Evolutionary conservation across 345 rosid species (phyloP).

Genomic region (Syzygium oleosum): DNA sequence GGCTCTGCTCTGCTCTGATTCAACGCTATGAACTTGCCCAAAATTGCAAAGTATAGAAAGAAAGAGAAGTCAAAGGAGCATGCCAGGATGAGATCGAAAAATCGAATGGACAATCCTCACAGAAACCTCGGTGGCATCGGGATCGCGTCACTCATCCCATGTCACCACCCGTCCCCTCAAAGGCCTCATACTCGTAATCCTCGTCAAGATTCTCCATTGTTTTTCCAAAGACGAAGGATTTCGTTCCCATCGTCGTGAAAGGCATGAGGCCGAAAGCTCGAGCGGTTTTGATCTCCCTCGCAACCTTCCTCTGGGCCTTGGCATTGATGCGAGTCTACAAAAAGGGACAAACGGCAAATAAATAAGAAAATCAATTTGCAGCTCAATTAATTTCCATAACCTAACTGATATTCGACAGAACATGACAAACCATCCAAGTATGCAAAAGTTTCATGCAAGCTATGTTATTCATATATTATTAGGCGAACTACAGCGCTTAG

Average conservation of each 20-base stretch:
- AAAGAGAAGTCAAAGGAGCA: background rate
- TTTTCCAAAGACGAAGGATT: slow-evolving; percentile 51
- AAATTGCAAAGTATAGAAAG: background rate
- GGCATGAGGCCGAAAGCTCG: slow-evolving; percentile 92
- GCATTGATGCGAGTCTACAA: slow-evolving; percentile 80
- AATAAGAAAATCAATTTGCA: background rate
- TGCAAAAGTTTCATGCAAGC: background rate
- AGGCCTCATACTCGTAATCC: slow-evolving; percentile 44
- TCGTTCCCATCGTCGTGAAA: slow-evolving; percentile 91
- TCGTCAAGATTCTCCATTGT: slow-evolving; percentile 51
- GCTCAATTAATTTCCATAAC: background rate
- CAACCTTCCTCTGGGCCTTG: slow-evolving; percentile 88
- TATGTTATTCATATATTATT: background rate
- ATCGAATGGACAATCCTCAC: background rate
- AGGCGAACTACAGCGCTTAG: background rate
- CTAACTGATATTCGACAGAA: background rate
- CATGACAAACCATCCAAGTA: background rate
- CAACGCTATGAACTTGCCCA: background rate
- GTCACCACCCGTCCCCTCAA: background rate
- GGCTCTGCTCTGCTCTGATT: background rate
- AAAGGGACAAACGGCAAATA: background rate
- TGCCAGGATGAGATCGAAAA: background rate
- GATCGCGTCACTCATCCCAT: background rate
- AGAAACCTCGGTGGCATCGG: background rate
- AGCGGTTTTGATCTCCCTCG: slow-evolving; percentile 91